Evolutionary conservation across 2,329 filamentous ascomycete species (phyloP).

Genomic region (Trichoderma lentiforme): DNA sequence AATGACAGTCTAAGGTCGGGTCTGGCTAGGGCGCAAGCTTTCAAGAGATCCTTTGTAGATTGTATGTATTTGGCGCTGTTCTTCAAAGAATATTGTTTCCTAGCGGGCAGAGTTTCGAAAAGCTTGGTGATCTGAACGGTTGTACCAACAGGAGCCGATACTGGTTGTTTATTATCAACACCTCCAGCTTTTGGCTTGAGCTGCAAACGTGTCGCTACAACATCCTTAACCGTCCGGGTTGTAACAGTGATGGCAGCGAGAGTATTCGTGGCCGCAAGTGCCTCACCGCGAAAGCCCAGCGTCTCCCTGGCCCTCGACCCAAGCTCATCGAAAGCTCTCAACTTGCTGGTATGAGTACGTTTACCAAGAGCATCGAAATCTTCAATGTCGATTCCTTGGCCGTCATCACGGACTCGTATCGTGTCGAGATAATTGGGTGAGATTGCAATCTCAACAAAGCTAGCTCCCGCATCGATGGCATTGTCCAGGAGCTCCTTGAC

Average conservation of each 20-base stretch:
- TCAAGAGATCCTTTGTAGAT: conserved; percentile 58
- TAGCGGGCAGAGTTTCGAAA: conserved; percentile 60
- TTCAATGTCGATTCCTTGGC: conserved; percentile 61
- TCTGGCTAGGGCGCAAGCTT: conserved; percentile 64
- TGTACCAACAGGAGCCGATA: conserved; percentile 63
- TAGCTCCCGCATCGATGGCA: conserved; percentile 68
- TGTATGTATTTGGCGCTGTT: conserved; percentile 54
- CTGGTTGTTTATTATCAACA: conserved; percentile 29
- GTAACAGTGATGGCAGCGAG: conserved; percentile 59
- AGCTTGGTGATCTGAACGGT: conserved; percentile 60
- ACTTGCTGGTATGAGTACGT: conserved; percentile 71
- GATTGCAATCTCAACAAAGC: conserved; percentile 61
- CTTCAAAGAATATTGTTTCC: conserved; percentile 56
- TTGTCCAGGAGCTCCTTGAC: conserved; percentile 80
- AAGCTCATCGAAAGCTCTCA: conserved; percentile 62
- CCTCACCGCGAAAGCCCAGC: conserved; percentile 75
- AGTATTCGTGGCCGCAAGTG: conserved; percentile 62
- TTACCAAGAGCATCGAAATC: conserved; percentile 63
- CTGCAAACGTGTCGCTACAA: conserved; percentile 51
- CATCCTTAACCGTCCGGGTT: conserved; percentile 60
- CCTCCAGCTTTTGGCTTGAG: conserved; percentile 37
- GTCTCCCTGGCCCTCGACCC: conserved; percentile 52
- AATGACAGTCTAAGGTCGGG: conserved; percentile 60
- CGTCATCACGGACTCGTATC: conserved; percentile 70
- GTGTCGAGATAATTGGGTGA: conserved; percentile 64